Evolutionary conservation across 805 yeast genomes (phyloP).

Genomic region (Ogataea henricii): DNA sequence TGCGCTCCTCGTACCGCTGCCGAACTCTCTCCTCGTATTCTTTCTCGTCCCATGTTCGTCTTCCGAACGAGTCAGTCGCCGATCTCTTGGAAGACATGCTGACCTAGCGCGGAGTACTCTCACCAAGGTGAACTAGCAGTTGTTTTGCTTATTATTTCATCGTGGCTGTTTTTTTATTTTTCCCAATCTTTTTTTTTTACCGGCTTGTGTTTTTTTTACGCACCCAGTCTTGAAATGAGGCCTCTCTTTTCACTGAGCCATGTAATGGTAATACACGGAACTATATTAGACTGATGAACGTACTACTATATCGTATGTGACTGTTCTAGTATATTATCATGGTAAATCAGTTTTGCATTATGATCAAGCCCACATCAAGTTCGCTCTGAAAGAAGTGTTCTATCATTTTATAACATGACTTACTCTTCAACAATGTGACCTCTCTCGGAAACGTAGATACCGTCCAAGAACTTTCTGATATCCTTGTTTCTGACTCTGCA

Average conservation of each 20-base stretch:
- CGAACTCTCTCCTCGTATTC: conserved; percentile 56
- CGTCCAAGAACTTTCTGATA: conserved; percentile 99
- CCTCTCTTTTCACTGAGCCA: neutral
- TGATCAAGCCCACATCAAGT: conserved; percentile 2
- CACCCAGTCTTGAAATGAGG: neutral
- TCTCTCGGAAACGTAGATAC: conserved; percentile 98
- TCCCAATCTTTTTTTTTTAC: neutral
- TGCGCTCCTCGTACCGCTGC: conserved; percentile 14
- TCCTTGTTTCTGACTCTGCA: conserved; percentile 99
- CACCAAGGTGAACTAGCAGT: no score
- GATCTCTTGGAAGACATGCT: neutral
- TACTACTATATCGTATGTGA: conserved; percentile 4
- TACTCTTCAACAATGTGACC: conserved; percentile 70
- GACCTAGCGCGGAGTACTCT: neutral
- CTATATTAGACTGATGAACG: conserved; percentile 5
- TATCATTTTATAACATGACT: conserved; percentile 8
- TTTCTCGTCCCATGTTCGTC: conserved; percentile 73
- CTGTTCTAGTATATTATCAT: conserved; percentile 8
- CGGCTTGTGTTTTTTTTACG: neutral
- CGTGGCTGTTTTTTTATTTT: neutral
- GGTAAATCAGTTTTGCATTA: conserved; percentile 8
- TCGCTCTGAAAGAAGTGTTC: conserved; percentile 7
- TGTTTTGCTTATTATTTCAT: no score
- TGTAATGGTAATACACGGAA: conserved; percentile 5
- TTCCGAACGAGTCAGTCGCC: conserved; percentile 42